phyloP scores from a whole-genome alignment of 192 early-diverging fungal genomes.

The Geosiphon pyriformis region DNA sequence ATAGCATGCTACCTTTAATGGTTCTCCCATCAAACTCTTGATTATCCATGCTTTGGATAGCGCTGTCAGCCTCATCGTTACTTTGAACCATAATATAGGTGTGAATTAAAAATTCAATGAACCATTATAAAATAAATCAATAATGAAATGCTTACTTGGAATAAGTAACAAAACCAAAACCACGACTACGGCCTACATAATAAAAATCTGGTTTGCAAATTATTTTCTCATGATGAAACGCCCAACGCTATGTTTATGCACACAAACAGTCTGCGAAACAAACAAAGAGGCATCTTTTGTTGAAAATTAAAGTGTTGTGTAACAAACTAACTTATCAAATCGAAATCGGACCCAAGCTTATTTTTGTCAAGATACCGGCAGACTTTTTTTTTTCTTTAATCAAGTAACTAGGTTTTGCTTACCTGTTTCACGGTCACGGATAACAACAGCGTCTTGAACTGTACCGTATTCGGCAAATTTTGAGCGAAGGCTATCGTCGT shows the following conservation, averaged over 20 bases:
- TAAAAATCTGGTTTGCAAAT: neutral
- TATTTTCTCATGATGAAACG: neutral
- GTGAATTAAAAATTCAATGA: neutral
- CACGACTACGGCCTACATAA: slow-evolving; percentile 62
- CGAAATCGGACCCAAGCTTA: no score
- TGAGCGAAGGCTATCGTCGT: slow-evolving; percentile 51
- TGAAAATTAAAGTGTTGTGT: no score
- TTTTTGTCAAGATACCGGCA: no score
- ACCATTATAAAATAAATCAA: slow-evolving; percentile 33
- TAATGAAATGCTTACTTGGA: slow-evolving; percentile 30
- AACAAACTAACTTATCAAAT: no score
- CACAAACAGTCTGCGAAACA: no score
- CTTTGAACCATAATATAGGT: no score
- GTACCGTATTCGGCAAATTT: slow-evolving; percentile 59
- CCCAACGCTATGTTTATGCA: no score
- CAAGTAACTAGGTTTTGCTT: no score
- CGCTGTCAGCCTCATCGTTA: slow-evolving; percentile 44
- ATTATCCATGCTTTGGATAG: slow-evolving; percentile 58
- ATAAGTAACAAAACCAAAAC: slow-evolving; percentile 80
- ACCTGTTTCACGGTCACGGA: slow-evolving; percentile 72
- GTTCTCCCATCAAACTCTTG: slow-evolving; percentile 68
- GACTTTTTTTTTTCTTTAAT: no score
- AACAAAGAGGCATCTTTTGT: no score
- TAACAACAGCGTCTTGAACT: slow-evolving; percentile 60
- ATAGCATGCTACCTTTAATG: slow-evolving; percentile 48